phyloP scores from a whole-genome alignment of 2,329 filamentous ascomycete species.

The Aschersonia sp. region DNA sequence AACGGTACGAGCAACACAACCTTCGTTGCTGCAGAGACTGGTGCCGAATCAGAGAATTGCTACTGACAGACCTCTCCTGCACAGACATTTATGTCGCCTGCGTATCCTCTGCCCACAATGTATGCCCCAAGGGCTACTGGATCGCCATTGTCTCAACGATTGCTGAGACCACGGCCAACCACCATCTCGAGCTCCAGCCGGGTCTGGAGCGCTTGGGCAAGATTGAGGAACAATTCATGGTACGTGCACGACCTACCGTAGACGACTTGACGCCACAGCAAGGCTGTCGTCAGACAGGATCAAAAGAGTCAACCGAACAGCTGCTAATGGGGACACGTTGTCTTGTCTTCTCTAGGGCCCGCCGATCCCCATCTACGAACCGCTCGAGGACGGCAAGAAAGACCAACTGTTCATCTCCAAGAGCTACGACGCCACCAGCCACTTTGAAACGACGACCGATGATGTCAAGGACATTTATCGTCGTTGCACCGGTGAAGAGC shows the following conservation, averaged over 20 bases:
- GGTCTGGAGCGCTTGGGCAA: constrained; percentile 84
- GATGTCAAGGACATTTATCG: constrained; percentile 91
- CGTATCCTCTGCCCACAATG: constrained; percentile 91
- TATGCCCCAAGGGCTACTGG: constrained; percentile 98
- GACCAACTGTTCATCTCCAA: constrained; percentile 97
- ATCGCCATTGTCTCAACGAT: constrained; percentile 98
- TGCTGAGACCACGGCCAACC: constrained; percentile 80
- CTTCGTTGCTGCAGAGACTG: not conserved
- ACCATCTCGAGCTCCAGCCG: constrained; percentile 86
- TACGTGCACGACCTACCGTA: constrained; percentile 19
- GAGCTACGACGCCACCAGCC: constrained; percentile 94
- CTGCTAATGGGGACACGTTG: not conserved
- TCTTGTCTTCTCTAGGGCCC: constrained; percentile 35
- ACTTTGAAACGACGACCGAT: constrained; percentile 87
- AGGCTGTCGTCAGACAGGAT: too few relatives aligned
- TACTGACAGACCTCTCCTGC: not conserved
- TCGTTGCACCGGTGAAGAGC: constrained; percentile 68
- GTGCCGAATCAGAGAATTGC: not conserved
- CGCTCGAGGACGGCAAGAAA: constrained; percentile 62
- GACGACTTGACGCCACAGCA: too few relatives aligned
- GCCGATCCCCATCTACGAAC: constrained; percentile 89
- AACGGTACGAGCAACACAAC: constrained; percentile 50
- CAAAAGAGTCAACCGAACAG: not conserved
- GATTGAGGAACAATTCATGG: constrained; percentile 97
- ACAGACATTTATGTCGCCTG: constrained; percentile 92